phyloP scores from a whole-genome alignment of 140 eudicot genomes.

The Cichorium intybus region DNA sequence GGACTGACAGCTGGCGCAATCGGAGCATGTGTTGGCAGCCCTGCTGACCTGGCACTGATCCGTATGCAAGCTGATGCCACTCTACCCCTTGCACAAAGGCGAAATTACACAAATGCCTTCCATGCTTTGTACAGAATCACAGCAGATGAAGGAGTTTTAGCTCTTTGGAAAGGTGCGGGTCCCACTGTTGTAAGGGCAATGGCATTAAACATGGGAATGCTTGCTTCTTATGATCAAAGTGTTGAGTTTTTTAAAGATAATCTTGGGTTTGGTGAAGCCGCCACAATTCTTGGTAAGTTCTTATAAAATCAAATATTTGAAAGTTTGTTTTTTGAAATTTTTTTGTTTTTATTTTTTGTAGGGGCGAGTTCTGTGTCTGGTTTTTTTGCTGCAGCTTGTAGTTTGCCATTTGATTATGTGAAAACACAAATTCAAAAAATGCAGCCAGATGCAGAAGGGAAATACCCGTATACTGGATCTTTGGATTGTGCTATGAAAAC shows the following conservation, averaged over 20 bases:
- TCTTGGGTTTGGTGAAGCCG: conserved; percentile 65
- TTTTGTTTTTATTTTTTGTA: conserved; percentile 19
- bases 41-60: conserved; percentile 75
- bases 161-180: conserved; percentile 88
- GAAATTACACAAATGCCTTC: conserved; percentile 76
- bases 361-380: conserved; percentile 92
- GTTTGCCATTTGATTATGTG: conserved; percentile 88
- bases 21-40: conserved; percentile 79
- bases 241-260: conserved; percentile 69
- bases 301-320: too few species aligned
- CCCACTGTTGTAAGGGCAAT: conserved; percentile 93
- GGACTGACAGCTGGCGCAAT: conserved; percentile 92
- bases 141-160: conserved; percentile 75
- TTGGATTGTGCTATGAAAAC: conserved; percentile 74
- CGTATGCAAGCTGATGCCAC: conserved; percentile 94
- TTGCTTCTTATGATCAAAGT: conserved; percentile 86
- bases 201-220: conserved; percentile 96
- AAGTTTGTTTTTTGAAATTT: not conserved
- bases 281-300: conserved; percentile 63
- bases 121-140: conserved; percentile 74
- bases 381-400: conserved; percentile 92
- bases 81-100: conserved; percentile 61
- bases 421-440: conserved; percentile 84
- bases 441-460: conserved; percentile 87
- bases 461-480: conserved; percentile 67